Evolutionary conservation across 73 alveolate species (phyloP).

Genomic region (Blepharisma japonicum): DNA sequence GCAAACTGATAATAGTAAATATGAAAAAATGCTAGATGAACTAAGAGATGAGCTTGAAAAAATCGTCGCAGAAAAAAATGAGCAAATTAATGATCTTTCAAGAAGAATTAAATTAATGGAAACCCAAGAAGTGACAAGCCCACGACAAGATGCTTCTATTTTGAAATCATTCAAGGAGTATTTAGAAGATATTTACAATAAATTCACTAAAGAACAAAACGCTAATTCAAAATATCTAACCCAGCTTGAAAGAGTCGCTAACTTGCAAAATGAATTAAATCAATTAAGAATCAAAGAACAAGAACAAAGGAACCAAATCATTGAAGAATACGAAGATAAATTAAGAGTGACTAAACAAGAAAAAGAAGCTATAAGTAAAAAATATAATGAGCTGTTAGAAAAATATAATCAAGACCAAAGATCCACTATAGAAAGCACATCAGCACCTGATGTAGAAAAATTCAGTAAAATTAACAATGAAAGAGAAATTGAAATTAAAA

Average conservation of each 20-base stretch:
- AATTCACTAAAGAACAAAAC: constrained; percentile 4
- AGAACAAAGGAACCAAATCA: not conserved
- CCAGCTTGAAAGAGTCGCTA: not conserved
- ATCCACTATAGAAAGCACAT: not conserved
- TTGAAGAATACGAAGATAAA: not conserved
- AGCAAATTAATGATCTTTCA: constrained; percentile 1
- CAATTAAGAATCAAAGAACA: not conserved
- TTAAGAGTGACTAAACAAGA: not conserved
- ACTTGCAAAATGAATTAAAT: not conserved
- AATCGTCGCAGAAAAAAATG: not conserved
- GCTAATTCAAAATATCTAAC: not conserved
- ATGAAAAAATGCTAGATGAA: constrained; percentile 7
- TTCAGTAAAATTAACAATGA: not conserved
- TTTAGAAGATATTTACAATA: constrained; percentile 6
- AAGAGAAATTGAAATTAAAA: not conserved
- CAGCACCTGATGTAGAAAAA: not conserved
- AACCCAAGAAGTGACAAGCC: not conserved
- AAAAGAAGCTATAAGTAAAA: not conserved
- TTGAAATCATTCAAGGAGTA: not conserved
- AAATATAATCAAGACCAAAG: not conserved
- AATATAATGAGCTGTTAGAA: not conserved
- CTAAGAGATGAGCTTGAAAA: constrained; percentile 6
- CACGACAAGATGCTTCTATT: not conserved
- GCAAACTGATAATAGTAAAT: not conserved
- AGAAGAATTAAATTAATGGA: not conserved